phyloP scores from a whole-genome alignment of 1,139 yeast species.

The Protomyces arabidopsidicola region DNA sequence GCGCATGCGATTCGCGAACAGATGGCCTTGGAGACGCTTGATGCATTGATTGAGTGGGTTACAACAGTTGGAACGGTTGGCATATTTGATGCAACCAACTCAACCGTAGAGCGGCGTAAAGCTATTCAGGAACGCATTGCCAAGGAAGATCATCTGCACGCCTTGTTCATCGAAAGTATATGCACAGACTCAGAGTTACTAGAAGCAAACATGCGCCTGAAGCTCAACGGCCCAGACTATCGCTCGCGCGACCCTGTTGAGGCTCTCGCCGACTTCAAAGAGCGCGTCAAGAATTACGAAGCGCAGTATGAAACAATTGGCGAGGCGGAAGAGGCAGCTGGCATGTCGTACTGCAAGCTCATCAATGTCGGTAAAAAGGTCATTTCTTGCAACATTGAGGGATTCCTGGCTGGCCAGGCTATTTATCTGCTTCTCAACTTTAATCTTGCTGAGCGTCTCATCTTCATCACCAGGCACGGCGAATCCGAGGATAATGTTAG shows the following conservation, averaged over 20 bases:
- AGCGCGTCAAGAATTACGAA: constrained; percentile 76
- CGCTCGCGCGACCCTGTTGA: constrained; percentile 73
- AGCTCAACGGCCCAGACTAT: constrained; percentile 91
- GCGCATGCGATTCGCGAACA: constrained; percentile 70
- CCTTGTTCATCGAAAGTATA: constrained; percentile 77
- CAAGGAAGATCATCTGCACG: constrained; percentile 60
- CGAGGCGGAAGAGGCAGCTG: constrained; percentile 57
- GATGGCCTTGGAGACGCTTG: constrained; percentile 95
- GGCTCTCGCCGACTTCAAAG: constrained; percentile 77
- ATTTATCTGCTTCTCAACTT: constrained; percentile 84
- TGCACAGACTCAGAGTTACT: constrained; percentile 75
- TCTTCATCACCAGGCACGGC: constrained; percentile 94
- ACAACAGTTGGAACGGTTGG: constrained; percentile 87
- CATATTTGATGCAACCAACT: constrained; percentile 90
- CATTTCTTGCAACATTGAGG: constrained; percentile 84
- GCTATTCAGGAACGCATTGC: constrained; percentile 65
- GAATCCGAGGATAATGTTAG: constrained; percentile 77
- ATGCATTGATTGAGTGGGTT: constrained; percentile 74
- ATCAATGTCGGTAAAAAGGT: constrained; percentile 93
- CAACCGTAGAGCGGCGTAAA: constrained; percentile 68
- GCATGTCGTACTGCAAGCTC: constrained; percentile 86
- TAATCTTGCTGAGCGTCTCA: constrained; percentile 83
- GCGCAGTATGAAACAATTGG: constrained; percentile 87
- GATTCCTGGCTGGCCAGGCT: constrained; percentile 89
- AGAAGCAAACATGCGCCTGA: constrained; percentile 75